Conservation (phyloP, 805 yeast species). For the Lipomyces lipofer region DNA sequence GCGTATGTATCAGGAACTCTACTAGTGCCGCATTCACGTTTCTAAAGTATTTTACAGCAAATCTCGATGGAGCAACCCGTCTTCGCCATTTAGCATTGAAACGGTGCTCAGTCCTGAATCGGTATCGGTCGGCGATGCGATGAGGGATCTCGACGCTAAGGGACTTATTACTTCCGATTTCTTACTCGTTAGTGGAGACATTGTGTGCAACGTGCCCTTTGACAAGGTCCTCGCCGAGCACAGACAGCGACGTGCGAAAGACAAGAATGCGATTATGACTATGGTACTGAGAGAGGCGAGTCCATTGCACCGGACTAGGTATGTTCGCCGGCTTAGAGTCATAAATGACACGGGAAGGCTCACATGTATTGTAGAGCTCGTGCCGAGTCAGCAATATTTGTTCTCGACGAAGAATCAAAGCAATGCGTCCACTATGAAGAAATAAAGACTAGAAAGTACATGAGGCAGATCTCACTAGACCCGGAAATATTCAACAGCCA, state of each 20-base stretch:
- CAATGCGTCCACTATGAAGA: conserved; percentile 84
- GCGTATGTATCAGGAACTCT: conserved; percentile 40
- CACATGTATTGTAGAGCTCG: conserved; percentile 50
- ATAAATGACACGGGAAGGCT: background rate
- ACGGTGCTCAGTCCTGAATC: conserved; percentile 84
- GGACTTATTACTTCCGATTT: conserved; percentile 91
- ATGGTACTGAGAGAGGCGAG: conserved; percentile 88
- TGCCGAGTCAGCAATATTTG: conserved; percentile 79
- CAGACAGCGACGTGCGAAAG: conserved; percentile 63
- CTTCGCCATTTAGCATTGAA: conserved; percentile 78
- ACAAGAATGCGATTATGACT: conserved; percentile 89
- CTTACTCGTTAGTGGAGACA: conserved; percentile 87
- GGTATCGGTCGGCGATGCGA: conserved; percentile 92
- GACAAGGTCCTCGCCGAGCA: conserved; percentile 72
- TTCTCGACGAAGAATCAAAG: conserved; percentile 69
- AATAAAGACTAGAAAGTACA: conserved; percentile 49
- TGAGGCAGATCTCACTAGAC: conserved; percentile 63
- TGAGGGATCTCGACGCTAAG: conserved; percentile 91
- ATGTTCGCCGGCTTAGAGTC: background rate
- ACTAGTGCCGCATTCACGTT: too few species aligned
- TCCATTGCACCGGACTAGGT: conserved; percentile 72
- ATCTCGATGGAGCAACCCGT: conserved; percentile 44
- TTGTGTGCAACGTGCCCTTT: conserved; percentile 87
- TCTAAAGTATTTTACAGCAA: too few species aligned
- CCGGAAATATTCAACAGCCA: conserved; percentile 79